These are phyloP conservation scores for Pseudomicrostroma phylloplanum DNA, from an alignment of 1,284 basidiomycete species.

Conservation along the genomic window DNA sequence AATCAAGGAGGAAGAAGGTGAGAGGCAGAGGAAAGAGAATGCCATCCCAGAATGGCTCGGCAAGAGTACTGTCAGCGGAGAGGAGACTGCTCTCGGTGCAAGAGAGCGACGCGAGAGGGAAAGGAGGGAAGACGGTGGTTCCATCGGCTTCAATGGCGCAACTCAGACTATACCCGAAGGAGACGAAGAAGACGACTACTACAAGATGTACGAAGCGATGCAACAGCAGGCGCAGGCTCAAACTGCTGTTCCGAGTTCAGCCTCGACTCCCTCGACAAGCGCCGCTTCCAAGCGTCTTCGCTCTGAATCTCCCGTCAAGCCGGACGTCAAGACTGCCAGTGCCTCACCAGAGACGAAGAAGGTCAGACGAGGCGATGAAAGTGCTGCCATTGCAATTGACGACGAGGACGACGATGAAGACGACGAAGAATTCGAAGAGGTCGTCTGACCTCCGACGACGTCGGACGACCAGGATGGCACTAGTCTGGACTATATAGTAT, in stretches of 20 bases:
- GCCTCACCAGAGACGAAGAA: neutral
- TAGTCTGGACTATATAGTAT: too few species aligned
- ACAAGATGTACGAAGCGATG: constrained; percentile 39
- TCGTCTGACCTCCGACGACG: constrained; percentile 7
- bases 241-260: constrained; percentile 31
- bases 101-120: constrained; percentile 10
- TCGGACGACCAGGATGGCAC: too few species aligned
- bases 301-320: constrained; percentile 1
- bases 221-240: constrained; percentile 20
- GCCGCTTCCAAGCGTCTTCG: neutral
- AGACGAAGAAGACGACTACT: constrained; percentile 43
- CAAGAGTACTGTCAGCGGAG: constrained; percentile 86
- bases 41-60: constrained; percentile 86
- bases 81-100: constrained; percentile 72
- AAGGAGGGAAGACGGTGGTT: constrained; percentile 11
- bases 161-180: constrained; percentile 12
- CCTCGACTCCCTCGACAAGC: neutral
- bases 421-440: constrained; percentile 16
- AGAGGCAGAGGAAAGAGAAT: constrained; percentile 65
- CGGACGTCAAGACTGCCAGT: constrained; percentile 13
- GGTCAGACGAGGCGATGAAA: neutral
- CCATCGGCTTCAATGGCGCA: constrained; percentile 19
- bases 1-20: constrained; percentile 38
- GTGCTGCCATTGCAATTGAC: neutral
- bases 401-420: constrained; percentile 7